Percentiles rank a stretch among this genome's conserved stretches.
Conservation (phyloP, 2,329 filamentous ascomycete genomes). For the Cordyceps javanica region DNA sequence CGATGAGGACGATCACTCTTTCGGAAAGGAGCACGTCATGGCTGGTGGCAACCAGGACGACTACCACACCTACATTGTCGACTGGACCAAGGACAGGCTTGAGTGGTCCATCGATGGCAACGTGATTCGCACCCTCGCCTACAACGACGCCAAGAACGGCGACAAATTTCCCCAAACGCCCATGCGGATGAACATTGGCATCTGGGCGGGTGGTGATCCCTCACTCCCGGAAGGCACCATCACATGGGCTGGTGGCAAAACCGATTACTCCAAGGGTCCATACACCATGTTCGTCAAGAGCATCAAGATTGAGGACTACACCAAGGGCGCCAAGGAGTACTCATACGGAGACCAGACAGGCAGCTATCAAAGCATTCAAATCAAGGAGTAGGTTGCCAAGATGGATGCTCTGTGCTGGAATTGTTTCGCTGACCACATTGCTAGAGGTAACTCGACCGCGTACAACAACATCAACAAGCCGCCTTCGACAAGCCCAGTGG, state of each 20-base stretch:
- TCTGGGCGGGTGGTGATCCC: conserved; percentile 59
- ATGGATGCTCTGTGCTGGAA: not conserved
- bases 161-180: conserved; percentile 70
- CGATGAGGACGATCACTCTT: conserved; percentile 52
- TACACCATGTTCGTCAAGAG: conserved; percentile 71
- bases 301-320: conserved; percentile 49
- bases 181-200: conserved; percentile 62
- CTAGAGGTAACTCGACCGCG: conserved; percentile 52
- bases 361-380: conserved; percentile 57
- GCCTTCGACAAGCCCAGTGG: conserved; percentile 37
- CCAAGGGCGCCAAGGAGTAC: conserved; percentile 56
- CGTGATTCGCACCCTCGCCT: conserved; percentile 57
- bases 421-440: conserved; percentile 16
- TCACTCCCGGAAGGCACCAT: conserved; percentile 50
- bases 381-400: conserved; percentile 41
- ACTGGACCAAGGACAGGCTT: conserved; percentile 63
- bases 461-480: conserved; percentile 35
- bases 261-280: conserved; percentile 59
- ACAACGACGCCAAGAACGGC: conserved; percentile 55
- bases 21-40: conserved; percentile 53
- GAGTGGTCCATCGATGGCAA: conserved; percentile 66
- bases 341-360: conserved; percentile 57
- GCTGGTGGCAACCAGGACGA: conserved; percentile 47
- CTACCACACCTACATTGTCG: conserved; percentile 70
- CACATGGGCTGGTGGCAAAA: conserved; percentile 64